Evolutionary conservation across 441 rosid species (phyloP).

Genomic region (Sinapis alba): DNA sequence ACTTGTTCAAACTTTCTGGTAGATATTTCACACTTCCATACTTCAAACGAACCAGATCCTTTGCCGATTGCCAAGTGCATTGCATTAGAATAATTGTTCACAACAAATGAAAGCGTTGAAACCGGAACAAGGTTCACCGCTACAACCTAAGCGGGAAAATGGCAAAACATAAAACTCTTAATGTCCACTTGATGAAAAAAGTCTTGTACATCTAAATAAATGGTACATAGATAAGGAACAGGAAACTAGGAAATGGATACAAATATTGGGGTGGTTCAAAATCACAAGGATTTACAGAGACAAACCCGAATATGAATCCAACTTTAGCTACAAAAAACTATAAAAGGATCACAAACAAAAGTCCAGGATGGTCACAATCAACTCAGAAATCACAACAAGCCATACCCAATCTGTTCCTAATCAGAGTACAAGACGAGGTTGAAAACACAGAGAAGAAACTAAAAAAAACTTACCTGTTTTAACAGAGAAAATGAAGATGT

Average conservation of each 20-base stretch:
- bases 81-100: conserved; percentile 47
- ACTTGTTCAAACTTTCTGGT: conserved; percentile 51
- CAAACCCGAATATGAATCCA: not conserved
- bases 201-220: conserved; percentile 29
- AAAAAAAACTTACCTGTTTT: conserved; percentile 52
- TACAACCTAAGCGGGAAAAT: conserved; percentile 52
- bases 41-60: conserved; percentile 91
- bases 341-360: conserved; percentile 16
- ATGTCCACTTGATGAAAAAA: conserved; percentile 13
- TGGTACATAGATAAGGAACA: not conserved
- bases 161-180: conserved; percentile 7
- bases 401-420: not conserved
- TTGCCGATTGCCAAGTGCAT: conserved; percentile 82
- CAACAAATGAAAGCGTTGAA: conserved; percentile 65
- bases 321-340: conserved; percentile 10
- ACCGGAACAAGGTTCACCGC: conserved; percentile 55
- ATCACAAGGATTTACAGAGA: conserved; percentile 9
- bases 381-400: conserved; percentile 16
- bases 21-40: conserved; percentile 69
- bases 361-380: conserved; percentile 12
- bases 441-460: not conserved
- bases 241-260: conserved; percentile 6
- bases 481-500: conserved; percentile 57
- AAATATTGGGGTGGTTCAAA: not conserved
- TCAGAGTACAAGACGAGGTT: conserved; percentile 11